phyloP scores from a whole-genome alignment of 2,329 filamentous ascomycete species.

The Penicillium concentricum region DNA sequence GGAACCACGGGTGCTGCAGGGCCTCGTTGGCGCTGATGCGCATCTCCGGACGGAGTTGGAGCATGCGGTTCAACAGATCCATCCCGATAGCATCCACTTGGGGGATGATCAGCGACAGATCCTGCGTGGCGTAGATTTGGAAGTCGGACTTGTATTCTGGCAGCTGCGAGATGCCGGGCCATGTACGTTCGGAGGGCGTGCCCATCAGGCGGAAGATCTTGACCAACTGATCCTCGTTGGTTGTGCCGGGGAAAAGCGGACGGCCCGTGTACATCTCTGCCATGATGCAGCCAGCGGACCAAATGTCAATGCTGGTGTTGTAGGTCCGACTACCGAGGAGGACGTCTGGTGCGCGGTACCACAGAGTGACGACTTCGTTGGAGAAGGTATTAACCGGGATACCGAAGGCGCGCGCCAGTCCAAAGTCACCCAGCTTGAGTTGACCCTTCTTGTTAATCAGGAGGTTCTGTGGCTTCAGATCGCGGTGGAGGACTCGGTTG shows the following conservation, averaged over 20 bases:
- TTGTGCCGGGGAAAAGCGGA: slow-evolving; percentile 93
- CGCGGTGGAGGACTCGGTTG: slow-evolving; percentile 91
- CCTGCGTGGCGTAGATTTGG: slow-evolving; percentile 90
- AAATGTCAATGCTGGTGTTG: slow-evolving; percentile 99
- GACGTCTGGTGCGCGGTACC: slow-evolving; percentile 96
- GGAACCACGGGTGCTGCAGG: slow-evolving; percentile 89
- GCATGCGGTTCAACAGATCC: slow-evolving; percentile 83
- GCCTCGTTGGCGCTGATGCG: slow-evolving; percentile 85
- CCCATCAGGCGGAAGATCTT: slow-evolving; percentile 99
- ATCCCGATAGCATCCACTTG: slow-evolving; percentile 86
- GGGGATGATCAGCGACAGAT: slow-evolving; percentile 79
- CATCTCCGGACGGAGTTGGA: slow-evolving; percentile 88
- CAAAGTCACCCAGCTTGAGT: slow-evolving; percentile 92
- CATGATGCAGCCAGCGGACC: slow-evolving; percentile 99
- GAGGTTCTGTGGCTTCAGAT: slow-evolving; percentile 94
- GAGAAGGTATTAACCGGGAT: slow-evolving; percentile 98
- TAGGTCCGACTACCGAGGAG: slow-evolving; percentile 91
- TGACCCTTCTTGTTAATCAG: slow-evolving; percentile 90
- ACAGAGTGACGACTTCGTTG: slow-evolving; percentile 95
- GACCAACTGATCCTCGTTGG: slow-evolving; percentile 95
- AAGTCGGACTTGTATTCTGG: slow-evolving; percentile 98
- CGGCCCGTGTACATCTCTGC: slow-evolving; percentile 98
- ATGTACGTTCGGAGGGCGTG: slow-evolving; percentile 89
- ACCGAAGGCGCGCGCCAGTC: slow-evolving; percentile 88
- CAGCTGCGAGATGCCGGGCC: slow-evolving; percentile 91